These are phyloP conservation scores for Microcera coccophila DNA, from an alignment of 2,329 filamentous ascomycete genomes.

Conservation along the genomic window DNA sequence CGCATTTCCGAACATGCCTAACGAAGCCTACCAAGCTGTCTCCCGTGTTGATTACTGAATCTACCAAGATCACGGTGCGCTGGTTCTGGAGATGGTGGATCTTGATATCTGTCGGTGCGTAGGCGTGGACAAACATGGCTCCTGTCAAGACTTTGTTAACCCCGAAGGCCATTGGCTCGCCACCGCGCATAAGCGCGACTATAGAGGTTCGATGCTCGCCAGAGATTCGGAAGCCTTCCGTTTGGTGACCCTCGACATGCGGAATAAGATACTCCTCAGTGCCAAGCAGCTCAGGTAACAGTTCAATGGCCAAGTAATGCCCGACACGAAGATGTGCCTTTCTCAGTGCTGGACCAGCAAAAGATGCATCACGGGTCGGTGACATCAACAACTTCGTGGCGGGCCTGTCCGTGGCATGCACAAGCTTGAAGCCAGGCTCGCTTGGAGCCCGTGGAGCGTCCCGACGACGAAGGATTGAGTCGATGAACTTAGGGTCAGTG, in stretches of 20 bases:
- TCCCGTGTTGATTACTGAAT: conserved; percentile 55
- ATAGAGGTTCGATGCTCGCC: conserved; percentile 50
- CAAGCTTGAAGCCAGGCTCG: conserved; percentile 15
- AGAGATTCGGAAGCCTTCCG: conserved; percentile 42
- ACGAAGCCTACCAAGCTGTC: conserved; percentile 4
- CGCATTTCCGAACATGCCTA: conserved; percentile 35
- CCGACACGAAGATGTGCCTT: conserved; percentile 48
- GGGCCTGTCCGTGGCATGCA: conserved; percentile 42
- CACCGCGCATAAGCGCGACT: conserved; percentile 59
- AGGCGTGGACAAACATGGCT: conserved; percentile 50
- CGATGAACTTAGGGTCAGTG: conserved; percentile 6
- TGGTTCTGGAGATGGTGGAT: conserved; percentile 37
- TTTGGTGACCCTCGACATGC: conserved; percentile 49
- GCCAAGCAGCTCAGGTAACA: conserved; percentile 45
- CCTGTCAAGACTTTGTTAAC: conserved; percentile 50
- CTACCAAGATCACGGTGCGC: conserved; percentile 50
- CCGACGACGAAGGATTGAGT: conserved; percentile 12
- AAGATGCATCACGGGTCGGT: conserved; percentile 46
- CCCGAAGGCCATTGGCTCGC: conserved; percentile 58
- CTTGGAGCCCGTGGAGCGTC: neutral
- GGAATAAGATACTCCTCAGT: conserved; percentile 45
- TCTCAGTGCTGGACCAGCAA: conserved; percentile 44
- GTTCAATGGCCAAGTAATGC: conserved; percentile 50
- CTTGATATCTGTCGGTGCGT: conserved; percentile 38
- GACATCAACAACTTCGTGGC: conserved; percentile 51